A percentile compares a stretch with the other conserved stretches of the same genome.
Evolutionary conservation across 345 rosid genomes (phyloP).

Genomic region (Brassica incana): DNA sequence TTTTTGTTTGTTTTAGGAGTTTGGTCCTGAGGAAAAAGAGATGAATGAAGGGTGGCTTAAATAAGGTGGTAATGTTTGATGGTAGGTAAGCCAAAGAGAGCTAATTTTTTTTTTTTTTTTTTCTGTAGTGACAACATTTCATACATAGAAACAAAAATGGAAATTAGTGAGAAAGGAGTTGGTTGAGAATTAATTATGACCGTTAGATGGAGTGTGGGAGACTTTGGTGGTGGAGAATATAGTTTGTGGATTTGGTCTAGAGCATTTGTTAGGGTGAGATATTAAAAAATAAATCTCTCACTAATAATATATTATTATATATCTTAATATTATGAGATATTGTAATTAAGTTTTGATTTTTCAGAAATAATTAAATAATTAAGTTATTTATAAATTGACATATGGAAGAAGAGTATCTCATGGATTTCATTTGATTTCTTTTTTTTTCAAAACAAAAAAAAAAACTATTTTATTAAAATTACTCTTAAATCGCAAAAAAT

Average conservation of each 20-base stretch:
- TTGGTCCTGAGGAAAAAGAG: constrained; percentile 37
- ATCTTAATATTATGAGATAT: background rate
- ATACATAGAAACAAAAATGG: background rate
- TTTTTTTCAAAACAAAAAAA: background rate
- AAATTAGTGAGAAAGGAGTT: constrained; percentile 30
- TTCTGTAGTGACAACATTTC: background rate
- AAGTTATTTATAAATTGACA: background rate
- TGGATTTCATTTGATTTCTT: background rate
- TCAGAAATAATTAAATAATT: too few species aligned
- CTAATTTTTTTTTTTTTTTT: background rate
- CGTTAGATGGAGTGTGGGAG: constrained; percentile 34
- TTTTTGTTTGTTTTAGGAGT: constrained; percentile 24
- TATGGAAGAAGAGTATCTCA: background rate
- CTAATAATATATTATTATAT: background rate
- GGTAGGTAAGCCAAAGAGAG: constrained; percentile 41
- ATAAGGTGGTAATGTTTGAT: constrained; percentile 37
- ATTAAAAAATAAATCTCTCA: background rate
- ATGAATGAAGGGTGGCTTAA: constrained; percentile 35
- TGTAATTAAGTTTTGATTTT: background rate
- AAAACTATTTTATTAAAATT: background rate
- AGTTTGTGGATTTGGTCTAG: constrained; percentile 35
- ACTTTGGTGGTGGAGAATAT: constrained; percentile 33
- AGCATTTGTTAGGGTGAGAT: background rate
- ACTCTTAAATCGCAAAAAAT: constrained; percentile 17
- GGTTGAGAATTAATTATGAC: constrained; percentile 36